Evolutionary conservation across 163 green algal species (phyloP).

Genomic region (Chlorella variabilis): DNA sequence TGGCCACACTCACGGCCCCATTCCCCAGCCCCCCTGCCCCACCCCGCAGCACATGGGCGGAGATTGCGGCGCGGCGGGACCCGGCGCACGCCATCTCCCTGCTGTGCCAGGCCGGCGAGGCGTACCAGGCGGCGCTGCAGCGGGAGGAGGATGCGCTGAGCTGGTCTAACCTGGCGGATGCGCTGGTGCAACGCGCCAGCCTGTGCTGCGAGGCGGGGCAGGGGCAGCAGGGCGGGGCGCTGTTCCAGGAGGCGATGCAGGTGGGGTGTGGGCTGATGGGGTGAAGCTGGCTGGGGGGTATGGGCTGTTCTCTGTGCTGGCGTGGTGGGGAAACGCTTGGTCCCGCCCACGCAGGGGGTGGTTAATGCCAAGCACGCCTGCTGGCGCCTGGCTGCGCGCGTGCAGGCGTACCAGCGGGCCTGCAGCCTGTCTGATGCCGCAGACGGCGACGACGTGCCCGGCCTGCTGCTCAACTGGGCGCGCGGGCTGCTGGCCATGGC

Average conservation of each 20-base stretch:
- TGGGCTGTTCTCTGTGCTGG: no score
- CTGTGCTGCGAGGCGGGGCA: constrained; percentile 41
- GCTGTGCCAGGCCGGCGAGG: constrained; percentile 32
- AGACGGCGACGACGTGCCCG: constrained; percentile 81
- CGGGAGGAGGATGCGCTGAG: constrained; percentile 70
- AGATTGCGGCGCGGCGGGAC: constrained; percentile 1
- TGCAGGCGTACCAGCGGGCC: constrained; percentile 58
- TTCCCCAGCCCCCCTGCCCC: background rate
- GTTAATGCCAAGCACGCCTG: no score
- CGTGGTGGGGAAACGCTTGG: background rate
- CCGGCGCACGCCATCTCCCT: background rate
- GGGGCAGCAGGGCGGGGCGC: background rate
- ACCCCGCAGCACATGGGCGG: constrained; percentile 28
- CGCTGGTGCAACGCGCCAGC: constrained; percentile 50
- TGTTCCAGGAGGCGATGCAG: constrained; percentile 28
- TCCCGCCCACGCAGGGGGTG: no score
- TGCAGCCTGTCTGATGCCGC: constrained; percentile 54
- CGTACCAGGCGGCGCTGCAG: constrained; percentile 52
- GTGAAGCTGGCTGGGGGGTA: background rate
- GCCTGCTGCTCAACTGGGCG: constrained; percentile 86
- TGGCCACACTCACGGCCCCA: no score
- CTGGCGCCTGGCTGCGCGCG: constrained; percentile 4
- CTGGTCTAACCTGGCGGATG: constrained; percentile 67
- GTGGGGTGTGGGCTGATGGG: background rate
- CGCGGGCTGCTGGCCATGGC: constrained; percentile 60